These are phyloP conservation scores for Stromatinia cepivora DNA, from an alignment of 2,329 filamentous ascomycete species.

Conservation along the genomic window DNA sequence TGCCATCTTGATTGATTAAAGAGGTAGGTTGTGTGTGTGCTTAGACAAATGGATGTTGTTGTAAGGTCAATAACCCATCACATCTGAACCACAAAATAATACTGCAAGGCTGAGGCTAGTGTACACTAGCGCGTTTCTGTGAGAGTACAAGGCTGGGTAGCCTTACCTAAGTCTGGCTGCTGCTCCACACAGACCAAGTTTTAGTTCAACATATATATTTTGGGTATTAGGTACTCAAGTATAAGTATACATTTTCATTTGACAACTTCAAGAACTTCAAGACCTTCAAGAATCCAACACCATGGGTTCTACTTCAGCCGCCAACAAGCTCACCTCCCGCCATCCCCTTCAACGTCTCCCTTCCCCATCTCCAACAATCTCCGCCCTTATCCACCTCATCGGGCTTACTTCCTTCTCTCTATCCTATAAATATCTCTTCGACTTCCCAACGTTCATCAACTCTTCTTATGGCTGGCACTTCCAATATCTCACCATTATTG, in stretches of 20 bases:
- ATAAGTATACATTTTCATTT: neutral
- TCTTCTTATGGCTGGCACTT: slow-evolving; percentile 56
- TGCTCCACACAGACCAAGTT: slow-evolving; percentile 5
- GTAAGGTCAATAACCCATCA: neutral
- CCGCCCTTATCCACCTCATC: slow-evolving; percentile 59
- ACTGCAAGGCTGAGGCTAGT: slow-evolving; percentile 18
- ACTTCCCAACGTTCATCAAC: slow-evolving; percentile 54
- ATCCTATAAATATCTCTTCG: slow-evolving; percentile 53
- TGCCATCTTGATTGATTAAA: slow-evolving; percentile 38
- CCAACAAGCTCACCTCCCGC: slow-evolving; percentile 28
- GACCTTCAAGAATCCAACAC: neutral
- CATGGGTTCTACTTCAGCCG: slow-evolving; percentile 9
- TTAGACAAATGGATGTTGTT: neutral
- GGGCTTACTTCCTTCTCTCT: slow-evolving; percentile 55
- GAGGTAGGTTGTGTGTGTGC: neutral
- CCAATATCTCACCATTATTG: slow-evolving; percentile 70
- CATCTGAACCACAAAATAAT: slow-evolving; percentile 8
- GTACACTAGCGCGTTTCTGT: neutral
- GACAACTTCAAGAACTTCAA: neutral
- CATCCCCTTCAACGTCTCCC: slow-evolving; percentile 66
- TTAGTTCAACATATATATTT: neutral
- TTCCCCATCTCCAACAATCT: slow-evolving; percentile 64
- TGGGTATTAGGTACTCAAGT: neutral
- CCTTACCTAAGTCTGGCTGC: neutral
- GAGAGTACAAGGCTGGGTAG: neutral